These are phyloP conservation scores for Oryza australiensis DNA, from an alignment of 176 grass and related monocot species.

Conservation along the genomic window DNA sequence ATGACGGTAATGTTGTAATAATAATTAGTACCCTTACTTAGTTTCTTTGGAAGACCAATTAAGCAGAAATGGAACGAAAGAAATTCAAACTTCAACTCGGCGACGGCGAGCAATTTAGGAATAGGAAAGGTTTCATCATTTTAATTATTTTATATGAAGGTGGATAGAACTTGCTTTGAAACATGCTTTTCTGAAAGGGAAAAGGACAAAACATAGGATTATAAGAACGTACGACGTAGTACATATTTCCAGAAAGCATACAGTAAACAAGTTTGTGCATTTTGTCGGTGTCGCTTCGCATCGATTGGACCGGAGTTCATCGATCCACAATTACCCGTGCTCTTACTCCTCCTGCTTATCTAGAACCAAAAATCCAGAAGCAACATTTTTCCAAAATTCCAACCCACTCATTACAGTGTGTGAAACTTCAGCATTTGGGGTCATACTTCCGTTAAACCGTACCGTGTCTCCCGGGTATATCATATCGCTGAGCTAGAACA, in stretches of 20 bases:
- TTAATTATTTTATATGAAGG: neutral
- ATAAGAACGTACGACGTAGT: neutral
- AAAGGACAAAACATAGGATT: neutral
- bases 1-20: neutral
- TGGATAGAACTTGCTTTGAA: constrained; percentile 1
- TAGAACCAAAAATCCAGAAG: constrained; percentile 24
- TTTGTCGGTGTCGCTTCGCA: neutral
- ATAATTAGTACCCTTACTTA: neutral
- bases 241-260: neutral
- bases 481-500: neutral
- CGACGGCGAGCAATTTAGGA: neutral
- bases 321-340: neutral
- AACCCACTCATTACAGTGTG: neutral
- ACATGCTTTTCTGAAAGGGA: neutral
- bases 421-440: neutral
- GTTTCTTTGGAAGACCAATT: neutral
- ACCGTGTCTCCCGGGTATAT: neutral
- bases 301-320: constrained; percentile 1
- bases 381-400: neutral
- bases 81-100: constrained; percentile 7
- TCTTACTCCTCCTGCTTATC: neutral
- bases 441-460: neutral
- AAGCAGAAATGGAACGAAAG: constrained; percentile 6
- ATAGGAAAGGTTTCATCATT: constrained; percentile 17
- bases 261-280: neutral